Base-by-base conservation (phyloP, 106 monocot genomes). In the Chionographis japonica region DNA sequence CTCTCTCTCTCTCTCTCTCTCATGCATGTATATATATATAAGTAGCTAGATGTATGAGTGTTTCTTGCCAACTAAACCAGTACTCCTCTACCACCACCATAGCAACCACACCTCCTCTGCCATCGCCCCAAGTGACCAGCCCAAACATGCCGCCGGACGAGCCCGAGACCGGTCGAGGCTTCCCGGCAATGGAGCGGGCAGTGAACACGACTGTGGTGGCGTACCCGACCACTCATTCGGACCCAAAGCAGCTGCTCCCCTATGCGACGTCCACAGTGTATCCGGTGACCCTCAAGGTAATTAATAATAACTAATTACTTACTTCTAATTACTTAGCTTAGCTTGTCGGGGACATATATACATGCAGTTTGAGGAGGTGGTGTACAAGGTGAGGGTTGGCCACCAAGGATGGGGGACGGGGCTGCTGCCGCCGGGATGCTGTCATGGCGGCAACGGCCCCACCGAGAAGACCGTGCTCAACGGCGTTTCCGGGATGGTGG, bases 291-390 rank as follows among this genome's bases (percentile, higher is more conserved):
- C 81, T 81, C 63, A 81, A 81, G 81, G 81, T 81, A 56, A 17
- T 18, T 4, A 4, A 12, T 13, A 13, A 13, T 36, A 3, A 39
- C 15, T 19, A 19, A 46, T 20, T 46, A 15, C 27, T 40, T 63
- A 13, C 39, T 37, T 62, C 15, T 35, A 35, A 43, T 36, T 59
- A 6, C 35, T 2, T 35, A 15, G 15, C 5, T 49, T 14, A 12
- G 66, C 61, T 17, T 27, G 27, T 27, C 1, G 27, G 27, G 27
- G 27, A 27, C 27, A 27, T 27, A 27, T 27, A 27, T 27, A 27
- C 27, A 27, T 13, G 70, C 75, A 91, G 91, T 91, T 87, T 70
- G 87, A 91, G 79, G 85, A 88, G 37, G 82, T 85, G 18, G 82
- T 69, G 14, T 91, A 85, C 79, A 88, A 88, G 69, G 81, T 90